phyloP scores from a whole-genome alignment of 2,329 filamentous ascomycete species.

The Cercospora citrullina region DNA sequence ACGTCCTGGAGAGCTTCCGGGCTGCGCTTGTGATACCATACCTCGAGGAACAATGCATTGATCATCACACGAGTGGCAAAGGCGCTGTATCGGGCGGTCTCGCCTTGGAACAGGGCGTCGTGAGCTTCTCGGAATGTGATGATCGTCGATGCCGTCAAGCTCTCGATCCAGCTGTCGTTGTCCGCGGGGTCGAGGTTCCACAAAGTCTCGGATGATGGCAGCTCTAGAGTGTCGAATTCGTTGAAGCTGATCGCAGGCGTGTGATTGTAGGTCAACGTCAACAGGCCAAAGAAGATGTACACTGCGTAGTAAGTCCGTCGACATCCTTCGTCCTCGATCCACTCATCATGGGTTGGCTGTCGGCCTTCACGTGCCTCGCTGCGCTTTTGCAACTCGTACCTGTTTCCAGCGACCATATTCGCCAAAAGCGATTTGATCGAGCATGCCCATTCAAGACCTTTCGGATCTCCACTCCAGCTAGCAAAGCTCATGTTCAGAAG shows the following conservation, averaged over 20 bases:
- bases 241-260: slow-evolving; percentile 98
- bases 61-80: slow-evolving; percentile 98
- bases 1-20: slow-evolving; percentile 97
- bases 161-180: slow-evolving; percentile 81
- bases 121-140: slow-evolving; percentile 93
- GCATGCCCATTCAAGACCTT: slow-evolving; percentile 96
- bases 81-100: slow-evolving; percentile 86
- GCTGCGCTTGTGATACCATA: slow-evolving; percentile 98
- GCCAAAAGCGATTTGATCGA: slow-evolving; percentile 97
- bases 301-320: slow-evolving; percentile 96
- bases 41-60: slow-evolving; percentile 95
- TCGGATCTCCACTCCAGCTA: slow-evolving; percentile 97
- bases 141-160: slow-evolving; percentile 66
- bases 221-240: slow-evolving; percentile 88
- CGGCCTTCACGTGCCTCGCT: slow-evolving; percentile 80
- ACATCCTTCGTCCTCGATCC: slow-evolving; percentile 96
- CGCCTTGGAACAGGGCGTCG: slow-evolving; percentile 92
- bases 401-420: slow-evolving; percentile 97
- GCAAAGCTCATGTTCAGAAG: slow-evolving; percentile 98
- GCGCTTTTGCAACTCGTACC: slow-evolving; percentile 92
- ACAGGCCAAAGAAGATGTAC: slow-evolving; percentile 96
- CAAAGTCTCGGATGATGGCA: slow-evolving; percentile 89
- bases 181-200: slow-evolving; percentile 85
- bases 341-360: slow-evolving; percentile 78
- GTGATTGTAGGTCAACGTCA: slow-evolving; percentile 96